These are phyloP conservation scores for Cymbopogon flexuosus DNA, from an alignment of 202 grass and related monocot genomes.

Conservation along the genomic window DNA sequence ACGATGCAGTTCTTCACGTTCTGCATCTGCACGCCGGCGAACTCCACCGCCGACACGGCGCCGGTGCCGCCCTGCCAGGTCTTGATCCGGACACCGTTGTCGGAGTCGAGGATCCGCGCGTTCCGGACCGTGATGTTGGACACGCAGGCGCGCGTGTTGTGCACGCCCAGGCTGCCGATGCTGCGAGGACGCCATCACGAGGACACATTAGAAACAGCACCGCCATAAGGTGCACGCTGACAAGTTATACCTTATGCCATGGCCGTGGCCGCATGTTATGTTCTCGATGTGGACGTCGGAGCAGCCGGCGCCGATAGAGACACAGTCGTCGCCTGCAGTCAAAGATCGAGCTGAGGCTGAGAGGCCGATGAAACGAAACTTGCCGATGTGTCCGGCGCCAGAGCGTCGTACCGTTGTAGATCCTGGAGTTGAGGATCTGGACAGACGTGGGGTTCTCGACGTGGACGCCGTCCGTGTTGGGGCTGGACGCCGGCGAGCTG, in stretches of 20 bases:
- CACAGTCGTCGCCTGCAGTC: conserved; percentile 63
- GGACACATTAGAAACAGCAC: too few relatives aligned
- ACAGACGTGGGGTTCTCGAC: conserved; percentile 73
- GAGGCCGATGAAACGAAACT: too few relatives aligned
- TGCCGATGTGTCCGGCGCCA: too few relatives aligned
- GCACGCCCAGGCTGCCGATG: conserved; percentile 85
- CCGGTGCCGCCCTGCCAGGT: conserved; percentile 91
- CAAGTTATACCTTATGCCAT: conserved; percentile 98
- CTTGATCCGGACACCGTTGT: conserved; percentile 86
- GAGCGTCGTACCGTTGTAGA: conserved; percentile 83
- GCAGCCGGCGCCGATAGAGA: conserved; percentile 87
- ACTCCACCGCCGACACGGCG: conserved; percentile 51
- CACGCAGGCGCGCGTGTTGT: conserved; percentile 94
- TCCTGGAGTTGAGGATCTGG: conserved; percentile 56
- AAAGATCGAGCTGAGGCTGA: too few relatives aligned
- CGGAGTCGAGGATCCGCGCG: conserved; percentile 73
- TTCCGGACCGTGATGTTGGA: conserved; percentile 71
- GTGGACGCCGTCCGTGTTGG: conserved; percentile 91
- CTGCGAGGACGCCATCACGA: too few relatives aligned
- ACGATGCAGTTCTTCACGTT: conserved; percentile 88
- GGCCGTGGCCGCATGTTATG: conserved; percentile 67
- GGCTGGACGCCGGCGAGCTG: conserved; percentile 60
- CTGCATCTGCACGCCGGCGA: conserved; percentile 64
- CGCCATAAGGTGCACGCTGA: too few relatives aligned
- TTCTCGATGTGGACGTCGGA: conserved; percentile 80